Evolutionary conservation across 768 basidiomycete species (phyloP), one percentile per base, ranked within the genome.

Genomic region (Termitomyces sp.): DNA sequence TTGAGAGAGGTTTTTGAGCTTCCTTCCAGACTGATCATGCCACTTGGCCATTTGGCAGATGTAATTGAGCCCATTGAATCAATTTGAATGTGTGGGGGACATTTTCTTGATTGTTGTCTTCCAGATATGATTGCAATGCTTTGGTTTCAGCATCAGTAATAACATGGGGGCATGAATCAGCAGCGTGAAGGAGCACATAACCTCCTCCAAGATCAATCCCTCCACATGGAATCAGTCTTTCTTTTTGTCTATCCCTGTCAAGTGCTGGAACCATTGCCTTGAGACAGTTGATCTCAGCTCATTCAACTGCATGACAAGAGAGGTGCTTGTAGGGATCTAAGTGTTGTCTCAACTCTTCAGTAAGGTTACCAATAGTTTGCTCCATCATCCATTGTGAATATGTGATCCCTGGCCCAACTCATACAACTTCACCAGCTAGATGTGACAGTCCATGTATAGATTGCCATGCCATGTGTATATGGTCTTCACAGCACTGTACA

Each of bases 401-500:
- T 1, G 39, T 43, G 3, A 49, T 56, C 0, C 53, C 62, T 30
- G 68, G 67, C 0, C 74, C 73, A 33, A 69, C 22, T 6, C 65
- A 61, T 4, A 44, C 4, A 50, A 63, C 50, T 55, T 78, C 71
- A 0, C 55, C 52, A 4, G 56, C 61, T 8, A 68, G 37, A 56
- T 78, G 77, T 1, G 64, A n/a, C 5, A 73, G 54, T 0, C 59
- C 53, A 55, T 77, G 75, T 14, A 78, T 48, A 36, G 67, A 64
- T n/a, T 61, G 76, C 3, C 64, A 68, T 2, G 64, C 49, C 42
- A n/a, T n/a, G n/a, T n/a, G n/a, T n/a, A n/a, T n/a, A n/a, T n/a
- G n/a, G n/a, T n/a, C n/a, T n/a, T n/a, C 3, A 39, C 66, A 2
- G 34, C 65, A 26, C 30, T 72, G 68, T 33, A 43, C 12, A 54